phyloP scores from a whole-genome alignment of 176 grass and related monocot genomes.

The Triticum monococcum region DNA sequence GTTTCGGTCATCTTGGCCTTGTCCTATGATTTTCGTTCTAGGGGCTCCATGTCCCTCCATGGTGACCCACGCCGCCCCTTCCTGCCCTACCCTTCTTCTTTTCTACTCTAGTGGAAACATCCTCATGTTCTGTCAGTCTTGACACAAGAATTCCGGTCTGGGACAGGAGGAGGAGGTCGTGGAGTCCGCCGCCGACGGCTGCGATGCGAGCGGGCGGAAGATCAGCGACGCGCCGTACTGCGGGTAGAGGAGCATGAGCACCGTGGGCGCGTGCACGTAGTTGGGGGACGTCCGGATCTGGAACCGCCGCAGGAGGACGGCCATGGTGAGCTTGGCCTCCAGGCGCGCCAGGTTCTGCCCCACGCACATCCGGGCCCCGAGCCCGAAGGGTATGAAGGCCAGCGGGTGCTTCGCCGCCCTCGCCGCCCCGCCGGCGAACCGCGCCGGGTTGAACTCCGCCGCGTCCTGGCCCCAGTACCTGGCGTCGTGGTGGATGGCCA shows the following conservation, averaged over 20 bases:
- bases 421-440: conserved; percentile 43
- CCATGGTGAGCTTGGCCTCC: conserved; percentile 70
- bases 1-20: conserved; percentile 8
- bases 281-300: conserved; percentile 38
- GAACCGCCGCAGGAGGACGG: conserved; percentile 57
- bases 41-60: background rate
- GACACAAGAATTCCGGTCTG: background rate
- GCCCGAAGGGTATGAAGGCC: conserved; percentile 73
- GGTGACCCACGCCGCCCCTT: background rate
- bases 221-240: conserved; percentile 70
- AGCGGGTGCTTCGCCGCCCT: conserved; percentile 56
- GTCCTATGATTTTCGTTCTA: background rate
- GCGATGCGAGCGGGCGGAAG: conserved; percentile 26
- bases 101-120: background rate
- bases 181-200: background rate
- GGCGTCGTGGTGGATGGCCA: conserved; percentile 72
- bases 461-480: conserved; percentile 61
- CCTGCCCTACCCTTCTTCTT: background rate
- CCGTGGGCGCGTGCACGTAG: conserved; percentile 73
- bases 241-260: conserved; percentile 80
- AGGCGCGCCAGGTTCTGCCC: conserved; percentile 67
- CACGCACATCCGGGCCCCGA: conserved; percentile 71
- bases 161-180: background rate
- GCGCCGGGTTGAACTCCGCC: conserved; percentile 49
- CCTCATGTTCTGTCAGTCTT: background rate